These are phyloP conservation scores for Tricholomella constricta DNA, from an alignment of 768 basidiomycete species.

Conservation along the genomic window DNA sequence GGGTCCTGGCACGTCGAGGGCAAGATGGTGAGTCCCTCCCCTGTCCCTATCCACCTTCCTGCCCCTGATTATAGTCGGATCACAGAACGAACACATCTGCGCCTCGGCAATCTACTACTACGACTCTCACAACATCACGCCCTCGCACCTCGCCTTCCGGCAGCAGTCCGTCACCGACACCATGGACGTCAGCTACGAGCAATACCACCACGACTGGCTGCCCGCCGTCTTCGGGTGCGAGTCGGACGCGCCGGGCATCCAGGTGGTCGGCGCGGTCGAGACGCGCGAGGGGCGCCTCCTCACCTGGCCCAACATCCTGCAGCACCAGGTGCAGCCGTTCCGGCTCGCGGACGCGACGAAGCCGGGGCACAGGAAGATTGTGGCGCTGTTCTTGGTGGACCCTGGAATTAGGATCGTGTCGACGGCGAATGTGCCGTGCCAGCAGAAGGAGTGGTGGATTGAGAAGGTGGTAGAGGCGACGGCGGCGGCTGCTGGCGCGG, in stretches of 20 bases:
- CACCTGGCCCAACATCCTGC: constrained; percentile 18
- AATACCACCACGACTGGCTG: constrained; percentile 25
- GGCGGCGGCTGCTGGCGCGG: no score
- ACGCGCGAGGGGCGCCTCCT: constrained; percentile 17
- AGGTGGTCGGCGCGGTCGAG: constrained; percentile 9
- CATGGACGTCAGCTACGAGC: constrained; percentile 12
- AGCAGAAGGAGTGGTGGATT: neutral
- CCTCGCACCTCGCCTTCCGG: constrained; percentile 32
- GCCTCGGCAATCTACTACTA: constrained; percentile 30
- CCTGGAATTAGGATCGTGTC: constrained; percentile 4
- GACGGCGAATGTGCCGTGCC: constrained; percentile 1
- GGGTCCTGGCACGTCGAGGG: constrained; percentile 44
- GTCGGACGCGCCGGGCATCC: constrained; percentile 4
- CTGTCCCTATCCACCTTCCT: neutral
- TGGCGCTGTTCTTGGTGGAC: constrained; percentile 12
- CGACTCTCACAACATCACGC: constrained; percentile 32
- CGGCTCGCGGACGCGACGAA: constrained; percentile 11
- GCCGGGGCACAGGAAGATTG: constrained; percentile 16
- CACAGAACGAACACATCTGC: constrained; percentile 28
- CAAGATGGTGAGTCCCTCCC: constrained; percentile 16
- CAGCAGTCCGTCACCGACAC: constrained; percentile 12
- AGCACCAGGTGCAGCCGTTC: constrained; percentile 15
- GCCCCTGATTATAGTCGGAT: no score
- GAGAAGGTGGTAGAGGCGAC: neutral
- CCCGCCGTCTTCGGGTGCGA: constrained; percentile 5